Conservation (phyloP, 805 yeast species). For the Hagleromyces aurorensis region DNA sequence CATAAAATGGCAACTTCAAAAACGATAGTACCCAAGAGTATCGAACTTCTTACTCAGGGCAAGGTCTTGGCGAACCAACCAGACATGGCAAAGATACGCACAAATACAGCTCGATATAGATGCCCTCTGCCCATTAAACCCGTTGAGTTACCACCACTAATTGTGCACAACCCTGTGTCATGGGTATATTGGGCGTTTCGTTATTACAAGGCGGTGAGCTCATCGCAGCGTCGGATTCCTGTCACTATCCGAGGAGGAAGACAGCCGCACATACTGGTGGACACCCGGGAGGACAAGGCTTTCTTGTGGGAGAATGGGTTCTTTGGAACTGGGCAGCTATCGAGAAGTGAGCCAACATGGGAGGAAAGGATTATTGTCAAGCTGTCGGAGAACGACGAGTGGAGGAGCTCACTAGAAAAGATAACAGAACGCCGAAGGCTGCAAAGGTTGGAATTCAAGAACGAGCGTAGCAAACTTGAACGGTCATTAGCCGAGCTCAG, state of each 20-base stretch:
- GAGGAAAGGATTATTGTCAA: slow-evolving; percentile 51
- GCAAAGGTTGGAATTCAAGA: slow-evolving; percentile 66
- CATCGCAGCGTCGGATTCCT: slow-evolving; percentile 12
- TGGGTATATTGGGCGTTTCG: slow-evolving; percentile 41
- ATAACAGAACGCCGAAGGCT: slow-evolving; percentile 64
- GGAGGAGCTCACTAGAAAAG: slow-evolving; percentile 55
- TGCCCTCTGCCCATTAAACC: slow-evolving; percentile 55
- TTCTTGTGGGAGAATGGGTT: slow-evolving; percentile 79
- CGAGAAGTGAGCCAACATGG: slow-evolving; percentile 95
- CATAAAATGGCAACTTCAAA: too few species aligned
- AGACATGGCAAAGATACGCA: slow-evolving; percentile 31
- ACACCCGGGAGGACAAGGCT: slow-evolving; percentile 39
- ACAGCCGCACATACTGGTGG: slow-evolving; percentile 31
- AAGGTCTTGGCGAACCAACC: too few species aligned
- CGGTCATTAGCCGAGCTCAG: slow-evolving; percentile 36
- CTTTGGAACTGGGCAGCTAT: slow-evolving; percentile 85
- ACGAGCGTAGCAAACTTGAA: slow-evolving; percentile 56
- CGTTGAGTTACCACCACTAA: slow-evolving; percentile 40
- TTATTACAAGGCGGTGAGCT: slow-evolving; percentile 21
- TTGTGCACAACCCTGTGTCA: slow-evolving; percentile 63
- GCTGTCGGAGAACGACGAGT: slow-evolving; percentile 33
- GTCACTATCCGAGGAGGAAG: slow-evolving; percentile 31
- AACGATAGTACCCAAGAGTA: too few species aligned
- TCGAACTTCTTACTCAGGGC: too few species aligned
- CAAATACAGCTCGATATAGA: slow-evolving; percentile 30